Evolutionary conservation across 148 eudicot genomes (phyloP).

Genomic region (Diospyros lotus): DNA sequence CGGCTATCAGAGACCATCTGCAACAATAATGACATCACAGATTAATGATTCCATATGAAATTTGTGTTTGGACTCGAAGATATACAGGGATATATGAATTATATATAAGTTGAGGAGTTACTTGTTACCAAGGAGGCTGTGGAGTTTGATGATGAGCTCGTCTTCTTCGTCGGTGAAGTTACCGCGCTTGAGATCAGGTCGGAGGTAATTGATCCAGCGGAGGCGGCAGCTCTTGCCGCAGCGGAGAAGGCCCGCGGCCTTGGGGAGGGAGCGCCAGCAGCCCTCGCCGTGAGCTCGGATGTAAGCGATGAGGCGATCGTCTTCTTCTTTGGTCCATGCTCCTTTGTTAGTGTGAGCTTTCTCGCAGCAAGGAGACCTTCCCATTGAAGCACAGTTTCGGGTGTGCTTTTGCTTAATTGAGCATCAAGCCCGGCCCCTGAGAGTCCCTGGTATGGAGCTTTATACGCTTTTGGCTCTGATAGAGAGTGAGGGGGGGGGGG

Average conservation of each 20-base stretch:
- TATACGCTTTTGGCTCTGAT: constrained; percentile 40
- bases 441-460: constrained; percentile 37
- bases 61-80: not conserved
- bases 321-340: constrained; percentile 99
- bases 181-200: constrained; percentile 91
- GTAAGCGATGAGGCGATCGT: constrained; percentile 74
- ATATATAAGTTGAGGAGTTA: constrained; percentile 20
- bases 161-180: constrained; percentile 88
- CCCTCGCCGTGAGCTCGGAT: constrained; percentile 88
- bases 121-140: constrained; percentile 98
- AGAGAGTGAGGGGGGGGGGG: constrained; percentile 25
- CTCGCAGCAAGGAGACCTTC: constrained; percentile 98
- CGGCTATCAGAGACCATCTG: constrained; percentile 97
- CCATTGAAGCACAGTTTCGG: constrained; percentile 33
- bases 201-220: constrained; percentile 87
- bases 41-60: not conserved
- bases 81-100: not conserved
- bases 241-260: constrained; percentile 94
- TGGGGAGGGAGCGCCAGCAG: constrained; percentile 94
- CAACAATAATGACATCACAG: not conserved
- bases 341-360: constrained; percentile 98
- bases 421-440: constrained; percentile 37
- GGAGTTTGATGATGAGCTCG: constrained; percentile 88
- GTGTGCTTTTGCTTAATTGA: not conserved
- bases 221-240: constrained; percentile 94